These are phyloP conservation scores for Collybia mongolica DNA, from an alignment of 768 basidiomycete genomes.

Conservation along the genomic window DNA sequence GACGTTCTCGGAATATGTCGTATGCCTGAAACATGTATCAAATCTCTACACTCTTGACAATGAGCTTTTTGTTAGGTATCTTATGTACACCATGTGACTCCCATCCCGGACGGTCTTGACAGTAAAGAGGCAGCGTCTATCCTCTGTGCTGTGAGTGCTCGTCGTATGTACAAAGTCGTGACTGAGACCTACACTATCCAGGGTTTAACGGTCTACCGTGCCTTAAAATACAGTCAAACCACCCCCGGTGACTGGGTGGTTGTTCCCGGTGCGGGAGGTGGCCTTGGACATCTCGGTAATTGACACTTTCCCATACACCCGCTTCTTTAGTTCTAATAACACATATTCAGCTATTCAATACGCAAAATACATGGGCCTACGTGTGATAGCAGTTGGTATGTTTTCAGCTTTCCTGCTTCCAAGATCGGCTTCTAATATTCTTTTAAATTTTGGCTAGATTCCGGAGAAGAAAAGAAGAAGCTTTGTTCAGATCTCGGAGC, in stretches of 20 bases:
- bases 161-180: constrained; percentile 4
- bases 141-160: constrained; percentile 64
- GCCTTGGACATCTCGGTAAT: constrained; percentile 77
- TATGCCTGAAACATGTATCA: constrained; percentile 19
- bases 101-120: constrained; percentile 68
- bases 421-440: too few relatives aligned
- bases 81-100: constrained; percentile 71
- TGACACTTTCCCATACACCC: not conserved
- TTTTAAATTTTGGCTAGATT: too few relatives aligned
- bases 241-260: constrained; percentile 74
- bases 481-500: constrained; percentile 30
- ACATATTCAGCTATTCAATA: constrained; percentile 66
- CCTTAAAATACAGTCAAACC: constrained; percentile 69
- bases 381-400: constrained; percentile 72
- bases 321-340: not conserved
- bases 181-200: constrained; percentile 18
- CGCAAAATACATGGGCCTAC: constrained; percentile 72
- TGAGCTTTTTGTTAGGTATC: constrained; percentile 44
- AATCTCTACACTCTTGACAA: not conserved
- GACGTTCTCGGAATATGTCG: constrained; percentile 71
- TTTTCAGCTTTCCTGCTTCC: not conserved
- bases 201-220: constrained; percentile 87
- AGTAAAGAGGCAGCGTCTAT: constrained; percentile 73
- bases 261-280: constrained; percentile 77
- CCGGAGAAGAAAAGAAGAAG: not conserved